Evolutionary conservation across 345 rosid genomes (phyloP), one percentile per base, ranked within the genome.

Genomic region (Cardiospermum halicacabum): DNA sequence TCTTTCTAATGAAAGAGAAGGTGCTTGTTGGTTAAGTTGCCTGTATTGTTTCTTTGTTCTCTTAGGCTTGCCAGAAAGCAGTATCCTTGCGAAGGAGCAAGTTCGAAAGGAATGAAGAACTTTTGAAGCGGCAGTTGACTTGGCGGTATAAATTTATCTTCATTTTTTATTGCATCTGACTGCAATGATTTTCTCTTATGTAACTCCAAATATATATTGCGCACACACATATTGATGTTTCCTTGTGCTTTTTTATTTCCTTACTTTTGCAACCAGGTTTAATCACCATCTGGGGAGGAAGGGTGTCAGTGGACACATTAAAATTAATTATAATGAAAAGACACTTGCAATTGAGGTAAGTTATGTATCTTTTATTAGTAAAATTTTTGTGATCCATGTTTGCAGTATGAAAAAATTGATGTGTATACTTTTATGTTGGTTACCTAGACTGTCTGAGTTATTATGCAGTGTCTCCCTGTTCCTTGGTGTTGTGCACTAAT

Each of bases 291-390:
- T 93, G 74, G 84, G 96, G 69, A 88, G 73, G 82, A 93, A 93
- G 81, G 97, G 97, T 51, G 80, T 90, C 32, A 88, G 97, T 8
- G 99, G 99, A 66, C 80, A 73, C 27, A 83, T 86, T 76, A 79
- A 82, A 66, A 81, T 93, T 73, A 78, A 72, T 76, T 90, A 88
- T 24, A 87, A 90, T 58, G 74, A 84, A 34, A 84, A 85, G 81
- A 85, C 89, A n/a, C 86, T 93, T 62, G 72, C 76, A 37, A 77
- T 93, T 32, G 97, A 88, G 95, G 99, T 88, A 73, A 70, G 79
- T 51, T 43, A 42, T 58, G 28, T 56, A 54, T 56, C 54, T 32
- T 69, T 9, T 15, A 60, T 27, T 16, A 48, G 27, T 54, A 69
- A 15, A 34, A 24, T 61, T n/a, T 21, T 2, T 65, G 10, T 34